A percentile compares a stretch with the other conserved stretches of the same genome.
phyloP scores from a whole-genome alignment of 139 green algal genomes.

The Cymbomonas tetramitiformis region DNA sequence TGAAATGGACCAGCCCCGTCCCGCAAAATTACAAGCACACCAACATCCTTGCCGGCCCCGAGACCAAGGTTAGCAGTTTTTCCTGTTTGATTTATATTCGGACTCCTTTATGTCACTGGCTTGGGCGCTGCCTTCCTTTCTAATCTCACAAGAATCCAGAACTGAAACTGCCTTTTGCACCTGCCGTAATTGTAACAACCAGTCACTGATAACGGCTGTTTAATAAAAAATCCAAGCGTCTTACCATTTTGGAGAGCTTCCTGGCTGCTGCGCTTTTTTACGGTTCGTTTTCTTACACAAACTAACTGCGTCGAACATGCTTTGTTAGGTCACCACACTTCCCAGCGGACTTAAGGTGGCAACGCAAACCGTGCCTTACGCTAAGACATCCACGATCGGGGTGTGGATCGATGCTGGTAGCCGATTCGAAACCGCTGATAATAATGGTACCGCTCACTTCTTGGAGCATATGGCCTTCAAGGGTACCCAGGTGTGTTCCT shows the following conservation, averaged over 20 bases:
- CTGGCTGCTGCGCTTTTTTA: no score
- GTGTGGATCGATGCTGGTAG: conserved; percentile 95
- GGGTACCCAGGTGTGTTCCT: conserved; percentile 55
- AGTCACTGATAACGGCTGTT: background rate
- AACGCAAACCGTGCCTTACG: conserved; percentile 62
- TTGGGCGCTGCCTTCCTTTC: background rate
- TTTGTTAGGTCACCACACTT: conserved; percentile 86
- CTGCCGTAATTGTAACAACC: background rate
- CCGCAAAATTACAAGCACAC: conserved; percentile 43
- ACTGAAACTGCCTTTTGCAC: background rate
- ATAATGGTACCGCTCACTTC: conserved; percentile 92
- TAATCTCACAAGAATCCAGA: background rate
- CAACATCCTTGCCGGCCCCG: conserved; percentile 52
- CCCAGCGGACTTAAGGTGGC: conserved; percentile 82
- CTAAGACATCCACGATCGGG: conserved; percentile 80
- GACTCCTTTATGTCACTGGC: background rate
- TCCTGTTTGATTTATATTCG: background rate
- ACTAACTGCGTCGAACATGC: no score
- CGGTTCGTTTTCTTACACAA: background rate
- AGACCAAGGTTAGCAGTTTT: conserved; percentile 56
- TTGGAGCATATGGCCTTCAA: conserved; percentile 99
- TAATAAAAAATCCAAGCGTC: no score
- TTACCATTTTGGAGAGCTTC: no score
- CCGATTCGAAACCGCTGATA: conserved; percentile 75
- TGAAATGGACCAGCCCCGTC: conserved; percentile 52